Evolutionary conservation across 2,329 filamentous ascomycete genomes (phyloP).

Genomic region (Tolypocladium pustulatum): DNA sequence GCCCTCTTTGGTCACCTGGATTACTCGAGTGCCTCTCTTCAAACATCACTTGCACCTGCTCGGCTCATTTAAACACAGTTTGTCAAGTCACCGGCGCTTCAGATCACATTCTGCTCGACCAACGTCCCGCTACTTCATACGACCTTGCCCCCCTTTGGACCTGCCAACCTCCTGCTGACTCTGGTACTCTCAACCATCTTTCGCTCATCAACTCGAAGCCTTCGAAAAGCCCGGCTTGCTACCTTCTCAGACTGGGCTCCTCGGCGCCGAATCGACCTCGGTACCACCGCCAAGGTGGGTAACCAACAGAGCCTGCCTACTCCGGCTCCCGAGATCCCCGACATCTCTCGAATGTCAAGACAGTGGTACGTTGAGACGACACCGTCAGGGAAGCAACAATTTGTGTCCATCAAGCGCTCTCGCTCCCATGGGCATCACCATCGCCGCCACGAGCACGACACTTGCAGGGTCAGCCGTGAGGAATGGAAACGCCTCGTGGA

Average conservation of each 20-base stretch:
- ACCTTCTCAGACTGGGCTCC: slow-evolving; percentile 1
- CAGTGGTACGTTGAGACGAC: slow-evolving; percentile 25
- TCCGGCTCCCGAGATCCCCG: background rate
- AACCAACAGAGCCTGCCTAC: slow-evolving; percentile 5
- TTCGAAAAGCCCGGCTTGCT: slow-evolving; percentile 1
- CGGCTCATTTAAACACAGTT: background rate
- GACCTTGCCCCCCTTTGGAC: background rate
- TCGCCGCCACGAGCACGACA: slow-evolving; percentile 21
- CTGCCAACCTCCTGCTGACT: background rate
- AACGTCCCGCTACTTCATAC: background rate
- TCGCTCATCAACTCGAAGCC: background rate
- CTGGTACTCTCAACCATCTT: background rate
- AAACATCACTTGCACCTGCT: background rate
- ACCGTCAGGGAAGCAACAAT: slow-evolving; percentile 22
- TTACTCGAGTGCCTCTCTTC: slow-evolving; percentile 1
- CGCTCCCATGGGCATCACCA: slow-evolving; percentile 22
- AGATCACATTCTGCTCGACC: background rate
- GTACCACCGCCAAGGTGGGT: slow-evolving; percentile 9
- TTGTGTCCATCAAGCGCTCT: slow-evolving; percentile 28
- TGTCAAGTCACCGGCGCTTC: background rate
- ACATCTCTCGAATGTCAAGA: slow-evolving; percentile 19
- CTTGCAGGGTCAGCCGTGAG: slow-evolving; percentile 22
- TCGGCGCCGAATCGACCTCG: background rate
- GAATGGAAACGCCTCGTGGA: slow-evolving; percentile 26
- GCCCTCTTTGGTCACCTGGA: slow-evolving; percentile 2